A percentile compares a stretch with the other conserved stretches of the same genome.
Conservation (phyloP, 305 asterid genomes). For the Nicotiana rustica region DNA sequence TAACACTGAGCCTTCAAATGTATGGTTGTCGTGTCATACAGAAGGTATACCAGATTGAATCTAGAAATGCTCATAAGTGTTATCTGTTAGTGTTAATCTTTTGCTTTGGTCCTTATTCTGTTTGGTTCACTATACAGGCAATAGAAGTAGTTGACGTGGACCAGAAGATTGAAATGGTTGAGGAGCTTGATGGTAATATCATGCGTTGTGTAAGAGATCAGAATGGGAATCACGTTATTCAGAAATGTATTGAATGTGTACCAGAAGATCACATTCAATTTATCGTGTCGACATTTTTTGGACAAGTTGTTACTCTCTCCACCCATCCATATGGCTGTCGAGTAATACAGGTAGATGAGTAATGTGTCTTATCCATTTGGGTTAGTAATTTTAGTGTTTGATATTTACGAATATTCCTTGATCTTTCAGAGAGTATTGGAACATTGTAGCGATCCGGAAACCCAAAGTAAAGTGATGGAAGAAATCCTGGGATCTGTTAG, state of each 20-base stretch:
- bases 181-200: constrained; percentile 70
- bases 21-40: constrained; percentile 95
- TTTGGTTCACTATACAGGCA: constrained; percentile 51
- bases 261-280: constrained; percentile 62
- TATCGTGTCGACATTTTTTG: constrained; percentile 61
- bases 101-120: neutral
- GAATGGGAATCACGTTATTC: constrained; percentile 79
- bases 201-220: constrained; percentile 74
- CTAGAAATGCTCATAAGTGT: neutral
- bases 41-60: constrained; percentile 53
- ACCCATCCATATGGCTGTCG: constrained; percentile 89
- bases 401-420: constrained; percentile 25
- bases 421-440: constrained; percentile 79
- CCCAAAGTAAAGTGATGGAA: constrained; percentile 75
- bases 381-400: neutral
- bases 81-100: constrained; percentile 28
- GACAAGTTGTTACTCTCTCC: constrained; percentile 71
- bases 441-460: constrained; percentile 64
- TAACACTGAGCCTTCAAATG: constrained; percentile 86
- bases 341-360: constrained; percentile 64
- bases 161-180: constrained; percentile 62
- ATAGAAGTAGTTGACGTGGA: constrained; percentile 68
- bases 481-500: constrained; percentile 85
- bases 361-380: constrained; percentile 31
- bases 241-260: constrained; percentile 74